A percentile compares a stretch with the other conserved stretches of the same genome.
Conservation (phyloP, 257 asterid genomes). For the Scutellaria barbata region DNA sequence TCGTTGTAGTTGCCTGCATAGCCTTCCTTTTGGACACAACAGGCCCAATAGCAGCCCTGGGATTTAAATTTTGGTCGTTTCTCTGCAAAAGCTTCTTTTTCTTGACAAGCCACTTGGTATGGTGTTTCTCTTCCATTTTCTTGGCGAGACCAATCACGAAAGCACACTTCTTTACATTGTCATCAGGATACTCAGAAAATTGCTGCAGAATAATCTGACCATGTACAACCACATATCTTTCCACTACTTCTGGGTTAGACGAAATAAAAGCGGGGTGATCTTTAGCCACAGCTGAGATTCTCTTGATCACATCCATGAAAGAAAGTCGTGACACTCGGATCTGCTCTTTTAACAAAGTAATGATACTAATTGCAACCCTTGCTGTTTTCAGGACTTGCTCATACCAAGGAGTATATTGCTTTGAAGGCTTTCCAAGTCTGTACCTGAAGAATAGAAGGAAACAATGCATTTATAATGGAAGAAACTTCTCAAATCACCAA, state of each 20-base stretch:
- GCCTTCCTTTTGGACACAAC: slow-evolving; percentile 79
- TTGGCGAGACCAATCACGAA: slow-evolving; percentile 70
- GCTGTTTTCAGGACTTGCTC: slow-evolving; percentile 82
- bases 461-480: slow-evolving; percentile 2
- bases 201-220: slow-evolving; percentile 96
- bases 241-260: slow-evolving; percentile 63
- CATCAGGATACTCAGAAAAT: slow-evolving; percentile 87
- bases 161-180: slow-evolving; percentile 65
- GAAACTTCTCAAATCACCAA: slow-evolving; percentile 12
- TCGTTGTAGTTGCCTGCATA: slow-evolving; percentile 95
- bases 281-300: slow-evolving; percentile 58
- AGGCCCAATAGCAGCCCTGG: slow-evolving; percentile 81
- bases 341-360: slow-evolving; percentile 82
- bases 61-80: slow-evolving; percentile 65
- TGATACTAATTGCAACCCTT: slow-evolving; percentile 72
- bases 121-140: slow-evolving; percentile 96
- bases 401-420: slow-evolving; percentile 94
- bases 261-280: slow-evolving; percentile 78
- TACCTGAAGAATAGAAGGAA: slow-evolving; percentile 64
- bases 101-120: slow-evolving; percentile 91
- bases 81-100: slow-evolving; percentile 73
- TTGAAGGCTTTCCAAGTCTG: slow-evolving; percentile 91
- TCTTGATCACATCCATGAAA: slow-evolving; percentile 78
- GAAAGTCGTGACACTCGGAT: slow-evolving; percentile 80
- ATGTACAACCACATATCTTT: slow-evolving; percentile 87